phyloP scores from a whole-genome alignment of 441 rosid genomes.

The Daphne laureola region DNA sequence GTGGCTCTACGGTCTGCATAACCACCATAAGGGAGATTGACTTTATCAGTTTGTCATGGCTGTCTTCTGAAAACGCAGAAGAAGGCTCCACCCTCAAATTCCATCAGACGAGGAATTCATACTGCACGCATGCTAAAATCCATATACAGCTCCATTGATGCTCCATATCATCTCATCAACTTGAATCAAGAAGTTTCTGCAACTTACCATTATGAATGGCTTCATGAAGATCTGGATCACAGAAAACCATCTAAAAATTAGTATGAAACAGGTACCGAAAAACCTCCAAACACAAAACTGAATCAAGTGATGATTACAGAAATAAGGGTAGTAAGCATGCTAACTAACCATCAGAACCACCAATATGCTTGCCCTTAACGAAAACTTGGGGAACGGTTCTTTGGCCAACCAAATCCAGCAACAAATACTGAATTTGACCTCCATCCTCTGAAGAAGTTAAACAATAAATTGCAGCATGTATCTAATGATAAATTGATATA shows the following conservation, averaged over 20 bases:
- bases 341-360: conserved; percentile 79
- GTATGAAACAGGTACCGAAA: neutral
- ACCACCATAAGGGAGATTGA: too few relatives aligned
- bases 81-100: neutral
- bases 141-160: neutral
- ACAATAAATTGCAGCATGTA: conserved; percentile 1
- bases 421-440: conserved; percentile 54
- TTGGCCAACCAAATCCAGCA: conserved; percentile 70
- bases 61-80: neutral
- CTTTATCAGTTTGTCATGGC: too few relatives aligned
- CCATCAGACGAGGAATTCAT: too few relatives aligned
- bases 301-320: neutral
- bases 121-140: neutral
- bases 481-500: neutral
- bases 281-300: neutral
- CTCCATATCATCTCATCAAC: conserved; percentile 19
- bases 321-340: conserved; percentile 4
- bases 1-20: too few relatives aligned
- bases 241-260: conserved; percentile 6
- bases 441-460: conserved; percentile 51
- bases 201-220: conserved; percentile 45
- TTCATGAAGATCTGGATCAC: conserved; percentile 46
- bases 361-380: conserved; percentile 75
- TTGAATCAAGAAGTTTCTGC: conserved; percentile 48
- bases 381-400: conserved; percentile 81